phyloP scores from a whole-genome alignment of 129 eudicot species.

The Artemisia annua region DNA sequence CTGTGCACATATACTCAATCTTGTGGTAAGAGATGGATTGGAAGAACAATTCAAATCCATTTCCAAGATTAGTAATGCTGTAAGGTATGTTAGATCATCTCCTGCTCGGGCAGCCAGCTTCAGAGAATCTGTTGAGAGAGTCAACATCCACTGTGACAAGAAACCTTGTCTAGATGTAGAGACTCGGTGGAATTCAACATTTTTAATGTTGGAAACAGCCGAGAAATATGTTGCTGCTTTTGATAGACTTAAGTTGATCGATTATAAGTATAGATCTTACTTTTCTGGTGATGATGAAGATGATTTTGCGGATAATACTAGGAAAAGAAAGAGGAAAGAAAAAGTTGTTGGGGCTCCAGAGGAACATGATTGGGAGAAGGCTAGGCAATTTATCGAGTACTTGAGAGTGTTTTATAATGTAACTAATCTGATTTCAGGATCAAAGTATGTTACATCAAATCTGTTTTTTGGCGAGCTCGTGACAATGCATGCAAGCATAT shows the following conservation, averaged over 20 bases:
- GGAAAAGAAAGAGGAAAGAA: too few species aligned
- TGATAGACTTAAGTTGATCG: not conserved
- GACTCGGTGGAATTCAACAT: constrained; percentile 8
- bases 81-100: constrained; percentile 9
- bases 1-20: constrained; percentile 2
- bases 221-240: not conserved
- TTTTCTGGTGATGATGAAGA: too few species aligned
- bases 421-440: not conserved
- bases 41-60: constrained; percentile 8
- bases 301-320: too few species aligned
- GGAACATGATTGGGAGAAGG: too few species aligned
- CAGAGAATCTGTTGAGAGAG: not conserved
- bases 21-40: not conserved
- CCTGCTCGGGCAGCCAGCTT: not conserved
- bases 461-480: not conserved
- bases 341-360: too few species aligned
- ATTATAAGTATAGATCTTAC: too few species aligned
- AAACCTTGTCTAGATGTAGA: constrained; percentile 3
- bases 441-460: not conserved
- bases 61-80: not conserved
- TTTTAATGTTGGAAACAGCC: not conserved
- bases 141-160: not conserved
- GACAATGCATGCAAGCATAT: too few species aligned
- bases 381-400: too few species aligned
- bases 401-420: too few species aligned